phyloP scores from a whole-genome alignment of 1,139 yeast species.

The Candida tetrigidarum region DNA sequence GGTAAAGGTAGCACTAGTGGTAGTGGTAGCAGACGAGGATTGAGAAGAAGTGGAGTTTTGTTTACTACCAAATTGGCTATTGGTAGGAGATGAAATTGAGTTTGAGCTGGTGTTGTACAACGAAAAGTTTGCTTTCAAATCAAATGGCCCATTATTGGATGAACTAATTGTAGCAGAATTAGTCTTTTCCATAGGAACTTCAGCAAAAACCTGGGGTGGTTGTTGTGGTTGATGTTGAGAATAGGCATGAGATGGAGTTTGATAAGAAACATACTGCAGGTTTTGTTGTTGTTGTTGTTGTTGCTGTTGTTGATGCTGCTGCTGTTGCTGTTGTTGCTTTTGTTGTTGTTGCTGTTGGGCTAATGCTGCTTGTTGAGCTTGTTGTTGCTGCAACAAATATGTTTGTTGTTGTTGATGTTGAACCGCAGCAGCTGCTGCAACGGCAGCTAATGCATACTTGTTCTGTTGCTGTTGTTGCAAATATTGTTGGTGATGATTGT shows the following conservation, averaged over 20 bases:
- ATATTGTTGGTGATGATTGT: conserved; percentile 16
- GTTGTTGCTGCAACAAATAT: conserved; percentile 22
- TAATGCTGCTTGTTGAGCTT: conserved; percentile 16
- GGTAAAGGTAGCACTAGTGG: conserved; percentile 20
- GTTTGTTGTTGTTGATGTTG: conserved; percentile 28
- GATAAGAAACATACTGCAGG: conserved; percentile 1
- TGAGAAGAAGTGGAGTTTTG: conserved; percentile 17
- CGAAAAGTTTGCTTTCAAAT: conserved; percentile 19
- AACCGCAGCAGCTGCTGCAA: conserved; percentile 36
- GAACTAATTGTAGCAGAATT: conserved; percentile 10
- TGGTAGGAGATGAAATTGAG: conserved; percentile 27
- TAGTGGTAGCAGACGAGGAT: conserved; percentile 17
- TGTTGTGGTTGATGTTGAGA: conserved; percentile 15
- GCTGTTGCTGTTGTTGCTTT: conserved; percentile 17
- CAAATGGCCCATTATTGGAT: conserved; percentile 10
- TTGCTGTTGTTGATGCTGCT: conserved; percentile 14
- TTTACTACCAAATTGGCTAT: conserved; percentile 10
- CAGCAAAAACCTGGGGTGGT: conserved; percentile 20
- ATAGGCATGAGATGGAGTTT: conserved; percentile 8
- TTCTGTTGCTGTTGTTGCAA: conserved; percentile 20
- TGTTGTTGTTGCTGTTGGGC: conserved; percentile 19
- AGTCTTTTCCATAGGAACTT: conserved; percentile 6
- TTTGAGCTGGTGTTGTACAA: conserved; percentile 26
- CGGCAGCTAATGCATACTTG: conserved; percentile 33
- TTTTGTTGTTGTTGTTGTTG: conserved; percentile 15